Evolutionary conservation across 768 basidiomycete genomes (phyloP).

Genomic region (Lactarius hengduanensis): DNA sequence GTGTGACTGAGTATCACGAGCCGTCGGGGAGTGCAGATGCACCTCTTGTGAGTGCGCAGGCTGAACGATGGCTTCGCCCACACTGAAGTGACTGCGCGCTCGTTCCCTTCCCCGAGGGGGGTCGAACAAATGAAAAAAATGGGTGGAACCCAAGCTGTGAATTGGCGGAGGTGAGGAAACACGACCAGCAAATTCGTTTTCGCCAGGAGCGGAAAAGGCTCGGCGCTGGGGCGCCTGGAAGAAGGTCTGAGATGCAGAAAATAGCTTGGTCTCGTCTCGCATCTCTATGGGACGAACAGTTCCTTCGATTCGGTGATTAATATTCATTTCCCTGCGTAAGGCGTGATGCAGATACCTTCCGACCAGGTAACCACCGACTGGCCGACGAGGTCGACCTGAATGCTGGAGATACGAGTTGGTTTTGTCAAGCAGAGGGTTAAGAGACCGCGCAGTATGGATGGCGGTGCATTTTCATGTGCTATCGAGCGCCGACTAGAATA

Average conservation of each 20-base stretch:
- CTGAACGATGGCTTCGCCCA: conserved; percentile 33
- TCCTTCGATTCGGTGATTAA: conserved; percentile 53
- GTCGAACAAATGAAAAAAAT: neutral
- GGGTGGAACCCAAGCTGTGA: neutral
- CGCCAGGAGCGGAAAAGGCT: conserved; percentile 45
- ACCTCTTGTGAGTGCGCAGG: conserved; percentile 32
- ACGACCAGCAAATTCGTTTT: conserved; percentile 39
- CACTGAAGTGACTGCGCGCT: conserved; percentile 31
- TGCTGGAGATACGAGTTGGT: conserved; percentile 82
- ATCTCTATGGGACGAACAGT: conserved; percentile 38
- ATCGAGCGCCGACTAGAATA: conserved; percentile 35
- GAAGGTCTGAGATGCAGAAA: conserved; percentile 67
- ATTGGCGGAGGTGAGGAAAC: conserved; percentile 20
- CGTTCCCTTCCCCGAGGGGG: conserved; percentile 26
- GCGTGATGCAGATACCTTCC: conserved; percentile 57
- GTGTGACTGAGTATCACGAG: conserved; percentile 31
- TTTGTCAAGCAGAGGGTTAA: conserved; percentile 64
- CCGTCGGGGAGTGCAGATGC: conserved; percentile 30
- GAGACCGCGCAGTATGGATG: conserved; percentile 64
- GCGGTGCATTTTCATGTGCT: conserved; percentile 40
- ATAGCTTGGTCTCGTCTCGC: conserved; percentile 77
- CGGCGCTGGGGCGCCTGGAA: conserved; percentile 60
- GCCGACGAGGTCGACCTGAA: conserved; percentile 76
- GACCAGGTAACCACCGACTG: conserved; percentile 74
- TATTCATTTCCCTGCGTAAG: conserved; percentile 38